These are phyloP conservation scores for Fusarium continuum DNA, from an alignment of 2,329 filamentous ascomycete genomes.

Conservation along the genomic window DNA sequence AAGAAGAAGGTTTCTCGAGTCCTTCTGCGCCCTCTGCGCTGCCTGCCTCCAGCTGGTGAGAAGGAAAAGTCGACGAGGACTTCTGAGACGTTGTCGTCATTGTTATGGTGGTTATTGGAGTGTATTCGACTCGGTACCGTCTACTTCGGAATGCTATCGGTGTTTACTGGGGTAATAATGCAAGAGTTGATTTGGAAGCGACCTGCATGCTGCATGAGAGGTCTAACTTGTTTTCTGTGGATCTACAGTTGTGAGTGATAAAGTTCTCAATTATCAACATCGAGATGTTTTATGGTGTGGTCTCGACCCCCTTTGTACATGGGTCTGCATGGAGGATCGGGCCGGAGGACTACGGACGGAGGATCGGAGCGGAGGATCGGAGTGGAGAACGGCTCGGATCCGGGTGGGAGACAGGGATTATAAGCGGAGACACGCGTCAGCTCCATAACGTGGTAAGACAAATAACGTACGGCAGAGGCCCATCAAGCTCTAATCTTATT, in stretches of 20 bases:
- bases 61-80: background rate
- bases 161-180: background rate
- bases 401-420: constrained; percentile 15
- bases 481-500: no score
- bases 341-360: constrained; percentile 11
- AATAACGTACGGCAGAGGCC: background rate
- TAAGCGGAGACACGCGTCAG: background rate
- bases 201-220: background rate
- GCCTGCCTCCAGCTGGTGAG: background rate
- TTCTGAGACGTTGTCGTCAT: background rate
- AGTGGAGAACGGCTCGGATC: background rate
- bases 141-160: background rate
- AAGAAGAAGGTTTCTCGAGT: background rate
- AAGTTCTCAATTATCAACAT: background rate
- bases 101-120: background rate
- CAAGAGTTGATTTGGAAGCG: background rate
- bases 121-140: background rate
- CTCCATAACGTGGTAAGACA: background rate
- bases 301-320: background rate
- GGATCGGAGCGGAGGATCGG: constrained; percentile 15
- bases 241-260: background rate
- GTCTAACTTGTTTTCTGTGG: background rate
- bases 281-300: background rate
- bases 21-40: background rate
- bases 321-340: constrained; percentile 1